These are phyloP conservation scores for Corylus avellana DNA, from an alignment of 306 rosid species.

Conservation along the genomic window DNA sequence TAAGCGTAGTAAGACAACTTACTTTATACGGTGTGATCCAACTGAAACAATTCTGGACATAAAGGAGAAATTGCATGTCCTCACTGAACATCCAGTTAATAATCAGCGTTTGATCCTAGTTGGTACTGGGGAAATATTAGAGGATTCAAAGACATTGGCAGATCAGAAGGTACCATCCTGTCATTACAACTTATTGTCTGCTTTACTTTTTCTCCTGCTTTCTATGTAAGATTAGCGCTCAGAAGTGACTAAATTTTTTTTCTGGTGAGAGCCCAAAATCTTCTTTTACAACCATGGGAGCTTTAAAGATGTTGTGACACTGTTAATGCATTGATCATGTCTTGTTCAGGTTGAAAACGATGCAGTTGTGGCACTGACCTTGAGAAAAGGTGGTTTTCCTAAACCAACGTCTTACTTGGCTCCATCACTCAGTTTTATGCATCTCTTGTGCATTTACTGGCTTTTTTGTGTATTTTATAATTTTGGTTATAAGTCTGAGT, in stretches of 20 bases:
- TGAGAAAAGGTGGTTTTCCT: constrained; percentile 64
- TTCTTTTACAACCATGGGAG: background rate
- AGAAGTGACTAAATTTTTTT: background rate
- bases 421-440: background rate
- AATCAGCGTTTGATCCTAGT: constrained; percentile 70
- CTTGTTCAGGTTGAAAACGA: constrained; percentile 82
- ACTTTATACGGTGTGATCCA: constrained; percentile 92
- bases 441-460: background rate
- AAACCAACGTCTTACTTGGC: background rate
- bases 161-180: constrained; percentile 70
- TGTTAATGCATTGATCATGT: constrained; percentile 1
- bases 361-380: constrained; percentile 77
- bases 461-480: background rate
- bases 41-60: constrained; percentile 72
- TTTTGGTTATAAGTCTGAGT: background rate
- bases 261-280: background rate
- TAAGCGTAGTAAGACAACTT: constrained; percentile 78
- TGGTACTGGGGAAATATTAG: constrained; percentile 68
- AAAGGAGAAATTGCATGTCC: constrained; percentile 75
- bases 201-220: background rate
- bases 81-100: constrained; percentile 58
- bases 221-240: background rate
- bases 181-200: background rate
- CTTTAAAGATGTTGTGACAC: constrained; percentile 1
- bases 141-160: constrained; percentile 78